A percentile compares a stretch with the other conserved stretches of the same genome.
Evolutionary conservation across 768 basidiomycete genomes (phyloP).

Genomic region (Gloeopeniophorella convolvens): DNA sequence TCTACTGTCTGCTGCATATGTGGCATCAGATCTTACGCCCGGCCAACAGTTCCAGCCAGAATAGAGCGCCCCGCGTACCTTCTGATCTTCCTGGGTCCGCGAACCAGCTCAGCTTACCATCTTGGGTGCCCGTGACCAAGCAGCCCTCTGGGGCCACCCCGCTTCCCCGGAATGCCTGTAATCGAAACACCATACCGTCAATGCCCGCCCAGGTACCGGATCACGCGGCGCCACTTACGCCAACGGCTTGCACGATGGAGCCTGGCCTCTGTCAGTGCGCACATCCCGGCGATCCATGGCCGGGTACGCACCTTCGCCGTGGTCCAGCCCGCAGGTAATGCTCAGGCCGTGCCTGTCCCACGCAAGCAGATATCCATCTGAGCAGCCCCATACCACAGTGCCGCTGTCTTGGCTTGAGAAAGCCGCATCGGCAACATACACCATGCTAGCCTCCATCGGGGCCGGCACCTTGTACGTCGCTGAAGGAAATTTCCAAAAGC

Average conservation of each 20-base stretch:
- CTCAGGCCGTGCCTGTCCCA: slow-evolving; percentile 54
- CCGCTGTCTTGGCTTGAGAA: slow-evolving; percentile 50
- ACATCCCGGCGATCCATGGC: neutral
- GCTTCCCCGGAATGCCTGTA: slow-evolving; percentile 3
- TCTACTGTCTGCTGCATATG: neutral
- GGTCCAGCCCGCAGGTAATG: slow-evolving; percentile 54
- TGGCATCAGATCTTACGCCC: neutral
- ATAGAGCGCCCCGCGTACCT: slow-evolving; percentile 1
- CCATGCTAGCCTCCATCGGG: slow-evolving; percentile 27
- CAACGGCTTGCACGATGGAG: slow-evolving; percentile 15
- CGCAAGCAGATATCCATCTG: slow-evolving; percentile 49
- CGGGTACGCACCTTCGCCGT: slow-evolving; percentile 44
- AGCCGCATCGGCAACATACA: slow-evolving; percentile 40
- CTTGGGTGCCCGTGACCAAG: slow-evolving; percentile 19
- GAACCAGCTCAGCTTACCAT: slow-evolving; percentile 21
- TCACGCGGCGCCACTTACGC: neutral
- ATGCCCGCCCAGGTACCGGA: neutral
- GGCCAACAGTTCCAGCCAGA: neutral
- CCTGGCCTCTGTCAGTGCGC: slow-evolving; percentile 7
- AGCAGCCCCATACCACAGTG: slow-evolving; percentile 49
- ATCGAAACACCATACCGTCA: neutral
- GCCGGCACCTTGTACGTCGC: slow-evolving; percentile 43
- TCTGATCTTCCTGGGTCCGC: slow-evolving; percentile 7
- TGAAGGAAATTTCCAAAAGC: no score
- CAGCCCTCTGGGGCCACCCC: neutral